Evolutionary conservation across 2,329 filamentous ascomycete species (phyloP).

Genomic region (Nemania sp.): DNA sequence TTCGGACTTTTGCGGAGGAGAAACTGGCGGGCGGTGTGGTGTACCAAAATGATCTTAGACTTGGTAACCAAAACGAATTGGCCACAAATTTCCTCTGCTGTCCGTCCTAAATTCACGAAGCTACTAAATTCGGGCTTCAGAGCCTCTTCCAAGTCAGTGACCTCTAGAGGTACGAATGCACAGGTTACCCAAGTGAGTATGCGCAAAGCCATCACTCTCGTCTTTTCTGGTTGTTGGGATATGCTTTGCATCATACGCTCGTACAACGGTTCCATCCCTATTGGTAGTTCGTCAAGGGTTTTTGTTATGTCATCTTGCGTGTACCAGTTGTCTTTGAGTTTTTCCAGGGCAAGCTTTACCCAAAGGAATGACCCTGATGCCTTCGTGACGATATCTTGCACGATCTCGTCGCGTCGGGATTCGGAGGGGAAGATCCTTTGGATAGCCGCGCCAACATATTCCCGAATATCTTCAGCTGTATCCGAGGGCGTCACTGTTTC

Average conservation of each 20-base stretch:
- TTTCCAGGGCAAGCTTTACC: neutral
- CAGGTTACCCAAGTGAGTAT: neutral
- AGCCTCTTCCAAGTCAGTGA: neutral
- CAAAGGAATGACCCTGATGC: conserved; percentile 1
- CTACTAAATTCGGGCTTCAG: neutral
- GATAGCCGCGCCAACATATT: neutral
- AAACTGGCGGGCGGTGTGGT: conserved; percentile 11
- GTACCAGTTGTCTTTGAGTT: neutral
- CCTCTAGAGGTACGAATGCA: neutral
- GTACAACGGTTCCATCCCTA: neutral
- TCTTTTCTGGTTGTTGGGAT: neutral
- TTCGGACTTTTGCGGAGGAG: no score
- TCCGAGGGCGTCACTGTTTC: no score
- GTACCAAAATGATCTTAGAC: neutral
- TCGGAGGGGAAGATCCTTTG: neutral
- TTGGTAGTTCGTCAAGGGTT: neutral
- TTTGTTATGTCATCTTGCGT: neutral
- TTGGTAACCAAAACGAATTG: neutral
- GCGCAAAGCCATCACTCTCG: neutral
- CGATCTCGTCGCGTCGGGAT: neutral
- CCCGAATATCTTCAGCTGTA: neutral
- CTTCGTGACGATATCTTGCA: neutral
- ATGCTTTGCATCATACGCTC: neutral
- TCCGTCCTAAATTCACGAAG: neutral
- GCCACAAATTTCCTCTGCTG: neutral